Evolutionary conservation across 371 early-diverging fungal genomes (phyloP).

Genomic region (Mucor racemosus): DNA sequence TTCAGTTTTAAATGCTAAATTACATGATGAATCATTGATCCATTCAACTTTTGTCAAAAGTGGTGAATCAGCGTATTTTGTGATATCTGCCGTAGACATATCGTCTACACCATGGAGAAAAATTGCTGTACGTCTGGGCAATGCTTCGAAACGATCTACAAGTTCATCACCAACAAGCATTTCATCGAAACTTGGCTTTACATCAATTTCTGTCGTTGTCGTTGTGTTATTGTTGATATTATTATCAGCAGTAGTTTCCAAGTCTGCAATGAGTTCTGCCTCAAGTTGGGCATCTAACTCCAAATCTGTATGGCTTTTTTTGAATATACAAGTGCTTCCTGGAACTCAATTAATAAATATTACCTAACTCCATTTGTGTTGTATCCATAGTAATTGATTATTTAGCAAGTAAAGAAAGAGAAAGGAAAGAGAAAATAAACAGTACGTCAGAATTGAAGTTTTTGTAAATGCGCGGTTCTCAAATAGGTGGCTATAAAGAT

Average conservation of each 20-base stretch:
- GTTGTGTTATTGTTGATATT: no score
- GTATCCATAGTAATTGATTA: not conserved
- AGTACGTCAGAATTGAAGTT: no score
- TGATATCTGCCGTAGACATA: conserved; percentile 61
- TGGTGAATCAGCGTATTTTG: conserved; percentile 37
- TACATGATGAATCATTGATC: conserved; percentile 63
- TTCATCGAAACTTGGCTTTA: not conserved
- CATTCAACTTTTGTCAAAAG: conserved; percentile 56
- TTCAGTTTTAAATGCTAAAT: conserved; percentile 34
- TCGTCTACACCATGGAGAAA: conserved; percentile 58
- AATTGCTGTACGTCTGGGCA: conserved; percentile 42
- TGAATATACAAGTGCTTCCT: not conserved
- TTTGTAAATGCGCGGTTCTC: no score
- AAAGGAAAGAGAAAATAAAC: no score
- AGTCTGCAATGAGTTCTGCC: not conserved
- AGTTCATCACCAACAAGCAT: conserved; percentile 10
- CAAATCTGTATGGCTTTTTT: conserved; percentile 1
- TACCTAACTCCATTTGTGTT: conserved; percentile 1
- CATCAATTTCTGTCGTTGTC: not conserved
- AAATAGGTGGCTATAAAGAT: no score
- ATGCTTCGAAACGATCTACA: conserved; percentile 21
- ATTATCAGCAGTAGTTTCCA: not conserved
- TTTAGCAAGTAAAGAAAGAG: no score
- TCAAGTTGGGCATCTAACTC: conserved; percentile 12
- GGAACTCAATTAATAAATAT: not conserved